Conservation (phyloP, 352 stramenopile species). For the Aphanomyces invadans region DNA sequence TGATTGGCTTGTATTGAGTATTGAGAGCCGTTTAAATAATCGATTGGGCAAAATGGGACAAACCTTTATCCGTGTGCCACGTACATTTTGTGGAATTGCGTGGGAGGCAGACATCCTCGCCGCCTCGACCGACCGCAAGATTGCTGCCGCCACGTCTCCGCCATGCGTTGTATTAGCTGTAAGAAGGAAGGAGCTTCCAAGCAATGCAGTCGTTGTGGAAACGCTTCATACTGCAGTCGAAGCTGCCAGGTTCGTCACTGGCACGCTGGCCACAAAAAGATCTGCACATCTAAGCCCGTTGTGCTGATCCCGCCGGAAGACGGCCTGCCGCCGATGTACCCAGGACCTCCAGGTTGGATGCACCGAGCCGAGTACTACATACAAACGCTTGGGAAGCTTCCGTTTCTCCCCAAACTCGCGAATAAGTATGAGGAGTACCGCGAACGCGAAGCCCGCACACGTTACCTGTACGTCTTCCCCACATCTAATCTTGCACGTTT, state of each 20-base stretch:
- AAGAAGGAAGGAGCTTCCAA: slow-evolving; percentile 17
- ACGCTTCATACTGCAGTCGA: slow-evolving; percentile 20
- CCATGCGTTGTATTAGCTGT: slow-evolving; percentile 18
- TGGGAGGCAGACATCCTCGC: too few relatives aligned
- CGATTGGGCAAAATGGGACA: slow-evolving; percentile 6
- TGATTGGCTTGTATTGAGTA: too few relatives aligned
- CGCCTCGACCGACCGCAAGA: too few relatives aligned
- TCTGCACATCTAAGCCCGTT: slow-evolving; percentile 10
- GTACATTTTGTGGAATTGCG: too few relatives aligned
- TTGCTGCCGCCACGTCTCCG: background rate
- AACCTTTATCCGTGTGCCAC: background rate
- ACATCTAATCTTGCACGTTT: background rate
- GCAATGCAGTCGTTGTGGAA: slow-evolving; percentile 22
- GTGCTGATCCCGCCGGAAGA: slow-evolving; percentile 14
- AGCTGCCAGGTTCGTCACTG: slow-evolving; percentile 22
- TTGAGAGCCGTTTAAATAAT: too few relatives aligned
- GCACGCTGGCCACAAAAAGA: slow-evolving; percentile 21
- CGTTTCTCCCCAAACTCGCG: slow-evolving; percentile 5
- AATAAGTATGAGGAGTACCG: slow-evolving; percentile 19
- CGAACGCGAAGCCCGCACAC: slow-evolving; percentile 1
- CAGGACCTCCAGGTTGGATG: slow-evolving; percentile 15
- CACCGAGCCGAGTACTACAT: slow-evolving; percentile 1
- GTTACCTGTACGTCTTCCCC: slow-evolving; percentile 11
- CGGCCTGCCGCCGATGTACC: slow-evolving; percentile 14
- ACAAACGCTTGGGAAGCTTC: slow-evolving; percentile 3